Conservation (phyloP, 1,284 basidiomycete genomes). For the Naganishia cerealis region DNA sequence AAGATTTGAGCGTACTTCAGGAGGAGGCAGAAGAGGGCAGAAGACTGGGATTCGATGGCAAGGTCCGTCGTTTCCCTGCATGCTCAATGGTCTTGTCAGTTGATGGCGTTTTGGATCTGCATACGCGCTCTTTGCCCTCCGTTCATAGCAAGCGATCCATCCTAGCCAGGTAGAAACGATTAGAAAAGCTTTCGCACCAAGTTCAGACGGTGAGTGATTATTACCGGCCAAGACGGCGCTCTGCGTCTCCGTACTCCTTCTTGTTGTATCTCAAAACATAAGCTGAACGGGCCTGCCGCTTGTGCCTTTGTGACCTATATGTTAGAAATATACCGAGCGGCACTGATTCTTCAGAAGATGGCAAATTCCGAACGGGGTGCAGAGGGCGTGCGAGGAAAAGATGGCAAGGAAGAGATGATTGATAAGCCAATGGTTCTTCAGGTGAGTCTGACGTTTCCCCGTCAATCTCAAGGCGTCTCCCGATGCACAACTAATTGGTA, state of each 20-base stretch:
- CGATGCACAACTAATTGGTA: neutral
- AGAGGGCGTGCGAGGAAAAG: conserved; percentile 28
- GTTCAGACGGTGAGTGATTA: conserved; percentile 60
- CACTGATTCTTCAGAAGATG: conserved; percentile 32
- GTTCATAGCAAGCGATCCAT: conserved; percentile 83
- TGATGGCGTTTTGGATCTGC: conserved; percentile 2
- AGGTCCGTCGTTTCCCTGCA: conserved; percentile 59
- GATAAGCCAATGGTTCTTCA: conserved; percentile 36
- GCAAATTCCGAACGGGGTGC: conserved; percentile 26
- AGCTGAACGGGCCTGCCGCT: neutral
- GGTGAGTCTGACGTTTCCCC: conserved; percentile 4
- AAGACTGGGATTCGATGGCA: conserved; percentile 78
- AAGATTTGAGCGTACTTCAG: conserved; percentile 67
- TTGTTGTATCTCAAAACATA: neutral
- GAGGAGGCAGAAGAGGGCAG: conserved; percentile 78
- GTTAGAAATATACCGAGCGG: conserved; percentile 32
- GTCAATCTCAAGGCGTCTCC: neutral
- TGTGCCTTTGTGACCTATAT: neutral
- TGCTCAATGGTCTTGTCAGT: neutral
- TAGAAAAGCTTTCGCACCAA: conserved; percentile 76
- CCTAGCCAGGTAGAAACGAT: conserved; percentile 79
- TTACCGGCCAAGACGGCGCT: neutral
- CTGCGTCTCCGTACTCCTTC: neutral
- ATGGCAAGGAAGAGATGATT: conserved; percentile 37
- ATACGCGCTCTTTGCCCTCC: neutral